phyloP scores from a whole-genome alignment of 2,329 filamentous ascomycete species.

The Cladosporium sp. region DNA sequence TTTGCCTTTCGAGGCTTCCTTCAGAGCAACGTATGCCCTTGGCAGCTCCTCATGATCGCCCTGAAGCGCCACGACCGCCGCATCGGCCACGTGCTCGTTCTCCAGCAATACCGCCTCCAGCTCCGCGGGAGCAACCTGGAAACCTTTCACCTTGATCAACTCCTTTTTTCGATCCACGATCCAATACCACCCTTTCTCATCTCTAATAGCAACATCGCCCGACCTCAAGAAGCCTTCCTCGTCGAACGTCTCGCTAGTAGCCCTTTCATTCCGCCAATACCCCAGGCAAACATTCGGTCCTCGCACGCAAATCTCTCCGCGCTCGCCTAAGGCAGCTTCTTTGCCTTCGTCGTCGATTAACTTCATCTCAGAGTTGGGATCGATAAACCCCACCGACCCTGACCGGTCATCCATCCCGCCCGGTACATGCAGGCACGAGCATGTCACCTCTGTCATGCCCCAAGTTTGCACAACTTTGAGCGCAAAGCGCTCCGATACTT shows the following conservation, averaged over 20 bases:
- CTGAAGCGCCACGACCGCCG: conserved; percentile 41
- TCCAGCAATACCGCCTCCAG: conserved; percentile 41
- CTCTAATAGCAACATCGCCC: conserved; percentile 76
- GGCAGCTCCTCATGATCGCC: conserved; percentile 41
- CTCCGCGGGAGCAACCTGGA: conserved; percentile 44
- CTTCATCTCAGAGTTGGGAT: conserved; percentile 74
- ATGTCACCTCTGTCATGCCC: conserved; percentile 76
- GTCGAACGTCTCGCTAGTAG: conserved; percentile 65
- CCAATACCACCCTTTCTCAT: conserved; percentile 73
- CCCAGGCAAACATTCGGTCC: conserved; percentile 77
- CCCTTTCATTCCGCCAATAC: conserved; percentile 67
- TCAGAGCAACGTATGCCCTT: conserved; percentile 39
- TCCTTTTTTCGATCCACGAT: conserved; percentile 80
- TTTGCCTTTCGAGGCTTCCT: conserved; percentile 26
- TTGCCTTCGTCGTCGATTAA: conserved; percentile 59
- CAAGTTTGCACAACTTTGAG: conserved; percentile 88
- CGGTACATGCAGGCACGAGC: conserved; percentile 44
- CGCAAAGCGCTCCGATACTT: conserved; percentile 65
- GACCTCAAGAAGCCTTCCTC: conserved; percentile 82
- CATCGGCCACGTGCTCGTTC: conserved; percentile 39
- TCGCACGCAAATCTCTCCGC: conserved; percentile 58
- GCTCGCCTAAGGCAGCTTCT: conserved; percentile 57
- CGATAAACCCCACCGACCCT: conserved; percentile 69
- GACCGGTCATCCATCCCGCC: conserved; percentile 28
- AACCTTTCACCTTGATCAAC: conserved; percentile 49